Percentiles rank a stretch among this genome's conserved stretches.
Evolutionary conservation across 306 rosid species (phyloP).

Genomic region (Sphenostylis stenocarpa): DNA sequence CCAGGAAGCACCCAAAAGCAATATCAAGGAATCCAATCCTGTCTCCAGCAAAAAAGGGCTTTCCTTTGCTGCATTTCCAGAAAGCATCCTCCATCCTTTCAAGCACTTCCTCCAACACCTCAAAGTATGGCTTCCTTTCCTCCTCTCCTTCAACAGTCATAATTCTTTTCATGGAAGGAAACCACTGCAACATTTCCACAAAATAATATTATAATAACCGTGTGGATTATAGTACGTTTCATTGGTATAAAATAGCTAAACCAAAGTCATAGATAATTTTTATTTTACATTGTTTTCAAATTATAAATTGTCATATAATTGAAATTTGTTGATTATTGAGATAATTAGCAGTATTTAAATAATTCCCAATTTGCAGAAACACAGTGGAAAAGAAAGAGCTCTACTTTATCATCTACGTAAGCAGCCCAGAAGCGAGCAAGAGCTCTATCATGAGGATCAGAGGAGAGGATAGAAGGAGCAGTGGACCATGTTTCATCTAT

Average conservation of each 20-base stretch:
- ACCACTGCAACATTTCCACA: slow-evolving; percentile 39
- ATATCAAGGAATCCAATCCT: slow-evolving; percentile 61
- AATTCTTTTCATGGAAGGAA: slow-evolving; percentile 40
- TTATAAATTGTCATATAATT: no score
- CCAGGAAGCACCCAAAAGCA: slow-evolving; percentile 59
- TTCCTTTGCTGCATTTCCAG: slow-evolving; percentile 50
- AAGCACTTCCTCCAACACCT: slow-evolving; percentile 38
- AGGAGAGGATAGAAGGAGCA: slow-evolving; percentile 52
- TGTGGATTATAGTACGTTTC: no score
- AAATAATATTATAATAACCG: neutral
- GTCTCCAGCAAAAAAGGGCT: slow-evolving; percentile 57
- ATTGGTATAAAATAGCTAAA: no score
- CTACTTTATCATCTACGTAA: slow-evolving; percentile 56
- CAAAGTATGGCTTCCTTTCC: slow-evolving; percentile 47
- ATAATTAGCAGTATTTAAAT: no score
- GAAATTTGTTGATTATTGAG: no score
- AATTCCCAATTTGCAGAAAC: no score
- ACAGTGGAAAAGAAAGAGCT: neutral
- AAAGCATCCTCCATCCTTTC: slow-evolving; percentile 51
- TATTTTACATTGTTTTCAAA: no score
- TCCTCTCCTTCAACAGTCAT: slow-evolving; percentile 37
- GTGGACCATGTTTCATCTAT: slow-evolving; percentile 55
- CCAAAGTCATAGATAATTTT: no score
- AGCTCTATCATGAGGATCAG: slow-evolving; percentile 53
- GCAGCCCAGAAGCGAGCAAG: slow-evolving; percentile 60